A percentile compares a stretch with the other conserved stretches of the same genome.
phyloP scores from a whole-genome alignment of 257 asterid species.

The Asclepias syriaca region DNA sequence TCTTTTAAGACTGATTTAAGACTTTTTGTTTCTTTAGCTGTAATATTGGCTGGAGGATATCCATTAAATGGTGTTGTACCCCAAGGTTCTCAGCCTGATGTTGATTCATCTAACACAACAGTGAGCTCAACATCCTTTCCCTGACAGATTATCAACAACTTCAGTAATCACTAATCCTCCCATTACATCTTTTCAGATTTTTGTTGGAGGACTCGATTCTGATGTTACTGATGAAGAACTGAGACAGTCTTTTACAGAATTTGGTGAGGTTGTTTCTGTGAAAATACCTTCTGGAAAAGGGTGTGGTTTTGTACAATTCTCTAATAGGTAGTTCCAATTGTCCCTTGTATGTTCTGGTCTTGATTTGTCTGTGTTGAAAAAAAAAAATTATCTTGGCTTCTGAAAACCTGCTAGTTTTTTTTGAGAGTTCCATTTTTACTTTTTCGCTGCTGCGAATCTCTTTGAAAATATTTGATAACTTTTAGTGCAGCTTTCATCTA shows the following conservation, averaged over 20 bases:
- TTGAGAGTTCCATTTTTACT: too few relatives aligned
- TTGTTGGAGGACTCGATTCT: conserved; percentile 72
- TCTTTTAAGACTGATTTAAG: conserved; percentile 7
- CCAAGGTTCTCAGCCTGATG: conserved; percentile 56
- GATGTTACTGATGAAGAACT: conserved; percentile 89
- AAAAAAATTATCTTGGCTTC: not conserved
- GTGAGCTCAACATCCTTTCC: conserved; percentile 48
- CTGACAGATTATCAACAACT: conserved; percentile 10
- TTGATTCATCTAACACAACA: conserved; percentile 78
- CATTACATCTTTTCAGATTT: conserved; percentile 24
- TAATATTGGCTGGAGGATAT: conserved; percentile 75
- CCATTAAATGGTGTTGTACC: conserved; percentile 53
- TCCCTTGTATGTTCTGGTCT: not conserved
- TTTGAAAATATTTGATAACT: too few relatives aligned
- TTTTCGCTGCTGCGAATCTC: too few relatives aligned
- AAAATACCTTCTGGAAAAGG: conserved; percentile 96
- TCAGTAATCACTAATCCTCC: conserved; percentile 6
- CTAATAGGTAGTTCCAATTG: conserved; percentile 43
- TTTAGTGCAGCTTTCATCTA: too few relatives aligned
- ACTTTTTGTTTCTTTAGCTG: conserved; percentile 46
- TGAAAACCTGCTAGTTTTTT: too few relatives aligned
- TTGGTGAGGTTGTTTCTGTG: conserved; percentile 82
- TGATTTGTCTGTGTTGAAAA: not conserved
- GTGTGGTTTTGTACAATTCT: conserved; percentile 92
- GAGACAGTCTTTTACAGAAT: conserved; percentile 63